These are phyloP conservation scores for Auricularia auricula-judae DNA, from an alignment of 768 basidiomycete genomes.

Conservation along the genomic window DNA sequence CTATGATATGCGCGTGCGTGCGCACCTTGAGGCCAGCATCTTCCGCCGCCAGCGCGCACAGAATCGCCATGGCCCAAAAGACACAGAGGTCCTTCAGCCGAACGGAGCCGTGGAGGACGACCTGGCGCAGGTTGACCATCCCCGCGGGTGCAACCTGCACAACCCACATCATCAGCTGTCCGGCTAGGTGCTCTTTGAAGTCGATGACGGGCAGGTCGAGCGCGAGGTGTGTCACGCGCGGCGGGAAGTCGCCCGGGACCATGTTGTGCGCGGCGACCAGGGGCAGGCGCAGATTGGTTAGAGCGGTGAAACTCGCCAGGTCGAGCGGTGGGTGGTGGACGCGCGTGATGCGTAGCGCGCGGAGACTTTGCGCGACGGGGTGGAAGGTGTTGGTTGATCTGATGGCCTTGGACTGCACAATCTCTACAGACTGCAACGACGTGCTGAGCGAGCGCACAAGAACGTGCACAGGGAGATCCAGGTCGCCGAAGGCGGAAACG, in stretches of 20 bases:
- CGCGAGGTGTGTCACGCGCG: neutral
- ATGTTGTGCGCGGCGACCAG: neutral
- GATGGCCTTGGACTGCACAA: neutral
- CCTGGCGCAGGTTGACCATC: neutral
- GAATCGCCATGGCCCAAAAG: neutral
- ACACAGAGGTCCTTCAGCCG: neutral
- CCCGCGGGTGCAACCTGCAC: neutral
- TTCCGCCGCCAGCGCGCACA: neutral
- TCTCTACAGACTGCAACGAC: neutral
- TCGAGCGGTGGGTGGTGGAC: neutral
- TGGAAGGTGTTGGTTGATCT: neutral
- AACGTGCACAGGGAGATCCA: neutral
- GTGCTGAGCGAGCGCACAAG: neutral
- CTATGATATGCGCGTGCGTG: neutral
- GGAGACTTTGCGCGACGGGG: neutral
- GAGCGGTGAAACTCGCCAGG: neutral
- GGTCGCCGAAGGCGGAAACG: neutral
- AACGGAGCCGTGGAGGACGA: neutral
- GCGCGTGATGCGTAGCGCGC: neutral
- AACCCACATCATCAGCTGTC: neutral
- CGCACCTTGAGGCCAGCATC: neutral
- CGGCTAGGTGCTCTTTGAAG: neutral
- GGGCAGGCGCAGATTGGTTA: neutral
- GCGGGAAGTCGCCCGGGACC: neutral
- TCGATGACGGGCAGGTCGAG: neutral